A percentile compares a stretch with the other conserved stretches of the same genome.
Evolutionary conservation across 768 basidiomycete genomes (phyloP).

Genomic region (Hemileccinum rubropunctum): DNA sequence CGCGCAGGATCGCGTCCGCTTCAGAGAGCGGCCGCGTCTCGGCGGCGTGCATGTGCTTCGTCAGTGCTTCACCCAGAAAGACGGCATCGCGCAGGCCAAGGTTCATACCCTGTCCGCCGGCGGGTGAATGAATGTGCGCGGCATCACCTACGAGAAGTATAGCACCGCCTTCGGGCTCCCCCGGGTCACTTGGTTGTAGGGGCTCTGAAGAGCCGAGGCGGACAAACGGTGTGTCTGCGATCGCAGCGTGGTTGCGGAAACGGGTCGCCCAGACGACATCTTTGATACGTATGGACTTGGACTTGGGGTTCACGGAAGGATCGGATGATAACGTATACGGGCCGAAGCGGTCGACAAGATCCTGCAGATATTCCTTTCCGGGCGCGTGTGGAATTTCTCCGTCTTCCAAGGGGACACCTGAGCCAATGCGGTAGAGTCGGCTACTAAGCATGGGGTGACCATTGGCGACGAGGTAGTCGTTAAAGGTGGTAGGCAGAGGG

Average conservation of each 20-base stretch:
- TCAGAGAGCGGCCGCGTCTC: conserved; percentile 10
- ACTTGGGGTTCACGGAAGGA: conserved; percentile 33
- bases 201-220: conserved; percentile 20
- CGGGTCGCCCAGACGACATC: conserved; percentile 45
- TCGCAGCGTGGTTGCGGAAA: conserved; percentile 46
- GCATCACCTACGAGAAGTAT: conserved; percentile 43
- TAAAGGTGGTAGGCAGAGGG: conserved; percentile 15
- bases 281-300: conserved; percentile 32
- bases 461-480: conserved; percentile 14
- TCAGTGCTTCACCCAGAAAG: conserved; percentile 41
- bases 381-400: conserved; percentile 40
- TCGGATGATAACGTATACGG: conserved; percentile 37
- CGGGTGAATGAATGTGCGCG: conserved; percentile 53
- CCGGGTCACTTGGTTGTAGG: too few species aligned
- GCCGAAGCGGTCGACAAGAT: conserved; percentile 40
- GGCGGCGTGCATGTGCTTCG: conserved; percentile 31
- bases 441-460: conserved; percentile 6
- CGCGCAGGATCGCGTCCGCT: conserved; percentile 34
- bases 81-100: conserved; percentile 54
- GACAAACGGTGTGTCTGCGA: conserved; percentile 40
- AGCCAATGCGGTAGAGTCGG: conserved; percentile 40
- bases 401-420: conserved; percentile 35
- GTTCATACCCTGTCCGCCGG: conserved; percentile 60
- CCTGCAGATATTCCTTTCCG: conserved; percentile 42
- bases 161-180: conserved; percentile 9